A percentile compares a stretch with the other conserved stretches of the same genome.
These are phyloP conservation scores for Coemansia sp. DNA, from an alignment of 192 early-diverging fungal species.

Conservation along the genomic window DNA sequence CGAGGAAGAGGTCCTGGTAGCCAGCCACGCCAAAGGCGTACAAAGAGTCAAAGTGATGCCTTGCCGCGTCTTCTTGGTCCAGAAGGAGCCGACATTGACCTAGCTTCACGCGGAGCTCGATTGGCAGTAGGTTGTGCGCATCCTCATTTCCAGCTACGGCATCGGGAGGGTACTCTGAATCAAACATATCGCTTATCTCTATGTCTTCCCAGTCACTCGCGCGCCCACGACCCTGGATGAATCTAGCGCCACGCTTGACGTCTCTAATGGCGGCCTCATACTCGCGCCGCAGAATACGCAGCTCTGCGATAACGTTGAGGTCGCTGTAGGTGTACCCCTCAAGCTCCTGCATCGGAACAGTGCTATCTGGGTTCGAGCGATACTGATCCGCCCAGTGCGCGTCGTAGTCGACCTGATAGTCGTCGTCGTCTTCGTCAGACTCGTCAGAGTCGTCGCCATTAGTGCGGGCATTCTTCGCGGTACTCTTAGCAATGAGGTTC, in stretches of 20 bases:
- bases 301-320: constrained; percentile 81
- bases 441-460: background rate
- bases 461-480: constrained; percentile 7
- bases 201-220: constrained; percentile 60
- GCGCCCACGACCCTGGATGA: constrained; percentile 67
- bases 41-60: constrained; percentile 45
- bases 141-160: constrained; percentile 11
- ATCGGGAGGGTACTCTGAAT: constrained; percentile 61
- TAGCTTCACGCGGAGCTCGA: constrained; percentile 84
- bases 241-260: constrained; percentile 69
- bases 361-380: constrained; percentile 17
- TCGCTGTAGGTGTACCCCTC: constrained; percentile 73
- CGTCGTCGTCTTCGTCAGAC: background rate
- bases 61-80: constrained; percentile 66
- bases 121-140: constrained; percentile 57
- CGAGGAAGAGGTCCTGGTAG: constrained; percentile 41
- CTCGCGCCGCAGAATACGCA: constrained; percentile 78
- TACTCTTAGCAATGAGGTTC: constrained; percentile 52
- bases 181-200: constrained; percentile 56
- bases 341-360: constrained; percentile 48
- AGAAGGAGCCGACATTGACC: constrained; percentile 76
- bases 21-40: constrained; percentile 22
- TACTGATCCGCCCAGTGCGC: constrained; percentile 44
- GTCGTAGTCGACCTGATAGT: constrained; percentile 1
- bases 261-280: constrained; percentile 69